Base-by-base conservation (phyloP, 1,284 basidiomycete genomes). In the Trichosporon sp. region DNA sequence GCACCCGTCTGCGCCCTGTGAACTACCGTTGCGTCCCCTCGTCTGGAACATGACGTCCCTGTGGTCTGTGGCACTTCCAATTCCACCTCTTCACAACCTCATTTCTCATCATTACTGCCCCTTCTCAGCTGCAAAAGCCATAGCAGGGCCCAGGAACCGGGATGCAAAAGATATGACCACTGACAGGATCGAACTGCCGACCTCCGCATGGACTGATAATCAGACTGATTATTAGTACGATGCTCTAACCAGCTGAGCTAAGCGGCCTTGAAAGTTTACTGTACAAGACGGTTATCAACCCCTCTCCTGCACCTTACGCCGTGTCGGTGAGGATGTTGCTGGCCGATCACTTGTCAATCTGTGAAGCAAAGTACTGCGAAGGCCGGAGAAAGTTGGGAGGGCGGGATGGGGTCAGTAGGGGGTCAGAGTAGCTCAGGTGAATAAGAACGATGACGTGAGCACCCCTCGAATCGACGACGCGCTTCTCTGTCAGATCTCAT, bases 241-340 rank as follows among this genome's bases (percentile, higher is more conserved):
- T 54, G 51, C 51, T 54, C 51, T 54, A 54, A 54, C 51, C 51
- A 54, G 51, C 51, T 54, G 51, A 54, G 51, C 51, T 54, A 54
- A 54, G 51, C 51, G 51, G 51, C 51, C 51, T 46, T 46, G 43
- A 11, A 14, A 12, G 40, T 11, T 14, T 8, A 43, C 10, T 43
- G 10, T 43, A 4, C 12, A 12, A 4, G 10, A 14, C 10, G 11
- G 10, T 43, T 46, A 46, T 46, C 4, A n/a, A 4, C 26, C 26
- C 26, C 26, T 26, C 26, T 26, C 26, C 26, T 26, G 26, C 26
- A 26, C 26, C 26, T 26, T 26, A 26, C 26, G 26, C 26, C 26
- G 26, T 26, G 1, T 26, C 26, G 26, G 26, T 26, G 26, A 26
- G 26, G 26, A 26, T 26, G 26, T 26, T 26, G 26, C 26, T 26